phyloP scores from a whole-genome alignment of 2,329 filamentous ascomycete species.

The Nemania abortiva region DNA sequence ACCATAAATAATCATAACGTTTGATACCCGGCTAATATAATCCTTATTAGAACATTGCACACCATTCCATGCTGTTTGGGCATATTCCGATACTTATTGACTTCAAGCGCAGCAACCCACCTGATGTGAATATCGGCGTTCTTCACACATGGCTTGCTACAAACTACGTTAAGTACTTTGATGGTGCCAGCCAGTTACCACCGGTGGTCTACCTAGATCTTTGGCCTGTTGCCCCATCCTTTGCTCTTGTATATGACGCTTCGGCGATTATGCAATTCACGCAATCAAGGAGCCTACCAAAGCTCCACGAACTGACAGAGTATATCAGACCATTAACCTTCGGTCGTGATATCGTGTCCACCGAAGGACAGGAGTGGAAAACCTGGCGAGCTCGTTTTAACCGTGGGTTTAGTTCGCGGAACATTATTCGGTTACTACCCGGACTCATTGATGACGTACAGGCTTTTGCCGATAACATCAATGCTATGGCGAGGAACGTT shows the following conservation, averaged over 20 bases:
- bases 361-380: constrained; percentile 51
- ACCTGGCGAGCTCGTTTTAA: constrained; percentile 48
- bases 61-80: not conserved
- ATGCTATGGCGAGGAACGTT: constrained; percentile 34
- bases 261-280: constrained; percentile 40
- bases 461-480: constrained; percentile 50
- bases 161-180: constrained; percentile 41
- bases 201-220: constrained; percentile 46
- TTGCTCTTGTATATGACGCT: constrained; percentile 37
- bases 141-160: constrained; percentile 40
- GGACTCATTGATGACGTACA: constrained; percentile 54
- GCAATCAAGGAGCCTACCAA: constrained; percentile 35
- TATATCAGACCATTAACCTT: constrained; percentile 48
- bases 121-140: constrained; percentile 41
- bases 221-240: constrained; percentile 40
- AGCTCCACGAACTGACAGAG: constrained; percentile 13
- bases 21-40: too few species aligned
- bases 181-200: constrained; percentile 32
- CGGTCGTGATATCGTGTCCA: constrained; percentile 48
- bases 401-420: constrained; percentile 53
- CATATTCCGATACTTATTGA: constrained; percentile 43
- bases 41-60: not conserved
- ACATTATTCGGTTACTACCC: constrained; percentile 50
- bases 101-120: constrained; percentile 37
- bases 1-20: too few species aligned